Evolutionary conservation across 352 stramenopile species (phyloP), one percentile per base, ranked within the genome.

Genomic region (Globisporangium spiculum): DNA sequence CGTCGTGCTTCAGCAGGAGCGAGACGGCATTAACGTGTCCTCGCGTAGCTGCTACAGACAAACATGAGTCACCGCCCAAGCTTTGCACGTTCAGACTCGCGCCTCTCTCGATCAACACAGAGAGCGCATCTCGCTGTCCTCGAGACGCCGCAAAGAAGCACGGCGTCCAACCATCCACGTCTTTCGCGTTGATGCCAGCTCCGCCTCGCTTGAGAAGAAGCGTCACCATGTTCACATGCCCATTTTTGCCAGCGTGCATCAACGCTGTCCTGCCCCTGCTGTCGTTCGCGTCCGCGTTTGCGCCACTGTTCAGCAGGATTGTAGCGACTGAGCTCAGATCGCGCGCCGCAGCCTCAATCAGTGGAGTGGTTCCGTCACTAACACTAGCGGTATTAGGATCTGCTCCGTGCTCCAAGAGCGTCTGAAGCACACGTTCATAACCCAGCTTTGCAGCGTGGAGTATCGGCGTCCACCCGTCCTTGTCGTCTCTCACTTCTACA

Each of bases 401-500:
- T 14, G 62, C 62, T 18, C 52, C 53, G 26, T 60, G 34, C 14
- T 41, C 30, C 62, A 61, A 27, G 9, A 67, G 52, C 34, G n/a
- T 30, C 8, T 30, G 22, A 24, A 67, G 10, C 16, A 61, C 36
- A 9, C 10, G 14, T 7, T 27, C 52, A 10, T 69, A 38, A 3
- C 64, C 64, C 36, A 59, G 24, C 10, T 63, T 59, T 2, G 64
- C 55, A 14, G 64, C 54, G 55, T 60, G 57, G 2, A 60, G 54
- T 27, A 69, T 38, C 22, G 64, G 41, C n/a, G 64, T 69, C 64
- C 64, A 69, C 18, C 44, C 12, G n/a, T 64, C 30, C 22, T 27
- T 36, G 56, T 22, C 24, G 44, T 22, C 55, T 30, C 64, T 26
- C 38, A 59, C 55, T 30, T 64, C 64, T 6, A 26, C 24, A 22